Conservation (phyloP, 768 basidiomycete species). For the Arthromyces matolae region DNA sequence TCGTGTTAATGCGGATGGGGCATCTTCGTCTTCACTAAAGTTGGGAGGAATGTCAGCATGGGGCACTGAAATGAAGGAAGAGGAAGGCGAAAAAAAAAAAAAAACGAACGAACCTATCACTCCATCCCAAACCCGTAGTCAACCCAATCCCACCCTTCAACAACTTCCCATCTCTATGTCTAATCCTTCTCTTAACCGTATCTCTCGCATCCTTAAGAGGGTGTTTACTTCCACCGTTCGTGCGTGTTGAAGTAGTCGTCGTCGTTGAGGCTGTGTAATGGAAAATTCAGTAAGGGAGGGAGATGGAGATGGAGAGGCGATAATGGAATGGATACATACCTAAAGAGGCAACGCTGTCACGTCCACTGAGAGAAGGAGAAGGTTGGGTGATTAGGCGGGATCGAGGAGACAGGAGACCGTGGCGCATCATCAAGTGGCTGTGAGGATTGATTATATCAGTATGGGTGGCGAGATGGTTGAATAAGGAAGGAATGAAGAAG, state of each 20-base stretch:
- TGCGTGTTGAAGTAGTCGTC: conserved; percentile 4
- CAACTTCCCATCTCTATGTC: conserved; percentile 59
- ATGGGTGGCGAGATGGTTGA: too few relatives aligned
- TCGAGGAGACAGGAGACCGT: conserved; percentile 62
- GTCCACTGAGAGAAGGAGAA: conserved; percentile 5
- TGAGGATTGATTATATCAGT: conserved; percentile 2
- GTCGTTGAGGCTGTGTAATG: conserved; percentile 12
- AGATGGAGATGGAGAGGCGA: neutral
- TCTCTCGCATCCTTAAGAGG: conserved; percentile 54
- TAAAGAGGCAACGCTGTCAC: conserved; percentile 28
- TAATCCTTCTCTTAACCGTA: conserved; percentile 49
- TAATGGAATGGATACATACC: conserved; percentile 22
- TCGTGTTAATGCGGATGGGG: conserved; percentile 61
- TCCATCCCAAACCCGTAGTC: conserved; percentile 73
- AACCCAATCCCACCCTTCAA: conserved; percentile 62
- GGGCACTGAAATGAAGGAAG: neutral
- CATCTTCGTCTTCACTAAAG: conserved; percentile 67
- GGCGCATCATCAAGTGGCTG: conserved; percentile 63
- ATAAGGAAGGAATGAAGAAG: too few relatives aligned
- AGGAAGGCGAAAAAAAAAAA: fast-evolving
- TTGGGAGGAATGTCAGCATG: neutral
- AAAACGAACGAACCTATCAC: conserved; percentile 52
- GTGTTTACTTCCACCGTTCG: too few relatives aligned
- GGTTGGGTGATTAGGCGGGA: conserved; percentile 47
- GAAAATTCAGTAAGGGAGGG: too few relatives aligned